Evolutionary conservation across 768 basidiomycete species (phyloP).

Genomic region (Daedalea quercina): DNA sequence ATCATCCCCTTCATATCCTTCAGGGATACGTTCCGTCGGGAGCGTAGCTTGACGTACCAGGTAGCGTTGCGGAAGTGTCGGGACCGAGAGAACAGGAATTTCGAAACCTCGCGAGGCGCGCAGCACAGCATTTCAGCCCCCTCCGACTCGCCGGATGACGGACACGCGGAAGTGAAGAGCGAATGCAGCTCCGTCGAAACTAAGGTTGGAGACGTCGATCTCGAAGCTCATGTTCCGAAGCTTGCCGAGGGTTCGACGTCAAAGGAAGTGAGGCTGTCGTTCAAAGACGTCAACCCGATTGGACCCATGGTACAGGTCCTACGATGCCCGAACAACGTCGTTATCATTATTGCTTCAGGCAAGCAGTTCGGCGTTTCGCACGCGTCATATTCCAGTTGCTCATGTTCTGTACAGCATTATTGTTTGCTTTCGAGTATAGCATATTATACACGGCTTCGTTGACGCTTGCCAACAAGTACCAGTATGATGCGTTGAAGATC

Average conservation of each 20-base stretch:
- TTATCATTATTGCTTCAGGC: slow-evolving; percentile 63
- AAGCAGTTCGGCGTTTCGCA: slow-evolving; percentile 10
- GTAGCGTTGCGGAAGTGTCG: slow-evolving; percentile 42
- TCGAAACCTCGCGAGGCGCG: slow-evolving; percentile 1
- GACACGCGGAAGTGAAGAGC: not conserved
- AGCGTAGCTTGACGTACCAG: slow-evolving; percentile 79
- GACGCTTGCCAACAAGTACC: slow-evolving; percentile 57
- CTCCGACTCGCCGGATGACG: not conserved
- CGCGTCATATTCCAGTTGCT: not conserved
- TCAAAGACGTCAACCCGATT: slow-evolving; percentile 69
- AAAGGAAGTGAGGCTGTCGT: slow-evolving; percentile 40
- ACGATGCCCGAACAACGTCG: slow-evolving; percentile 57
- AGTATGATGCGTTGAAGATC: slow-evolving; percentile 61
- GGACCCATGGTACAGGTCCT: slow-evolving; percentile 55
- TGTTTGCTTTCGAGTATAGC: slow-evolving; percentile 66
- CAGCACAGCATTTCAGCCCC: slow-evolving; percentile 1
- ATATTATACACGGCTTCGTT: slow-evolving; percentile 70
- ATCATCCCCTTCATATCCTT: slow-evolving; percentile 59
- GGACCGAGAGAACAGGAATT: slow-evolving; percentile 17
- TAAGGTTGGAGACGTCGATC: slow-evolving; percentile 9
- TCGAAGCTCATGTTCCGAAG: slow-evolving; percentile 11
- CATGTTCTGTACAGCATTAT: slow-evolving; percentile 37
- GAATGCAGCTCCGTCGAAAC: not conserved
- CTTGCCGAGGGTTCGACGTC: not conserved
- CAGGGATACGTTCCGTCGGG: slow-evolving; percentile 78